Conservation (phyloP, 2,329 filamentous ascomycete species). For the Botryotinia calthae region DNA sequence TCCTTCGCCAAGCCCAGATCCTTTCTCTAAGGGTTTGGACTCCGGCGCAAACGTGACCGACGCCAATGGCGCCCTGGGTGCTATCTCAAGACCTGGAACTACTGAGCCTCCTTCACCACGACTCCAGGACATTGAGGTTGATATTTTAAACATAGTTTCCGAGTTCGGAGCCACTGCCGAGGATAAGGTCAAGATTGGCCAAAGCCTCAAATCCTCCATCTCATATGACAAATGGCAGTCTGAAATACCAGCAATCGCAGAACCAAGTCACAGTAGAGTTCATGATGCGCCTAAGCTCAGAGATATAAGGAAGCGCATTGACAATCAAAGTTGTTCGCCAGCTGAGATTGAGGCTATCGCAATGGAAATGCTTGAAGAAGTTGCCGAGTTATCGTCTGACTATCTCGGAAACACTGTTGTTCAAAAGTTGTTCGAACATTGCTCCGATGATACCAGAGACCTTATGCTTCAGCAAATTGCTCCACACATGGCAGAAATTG, state of each 20-base stretch:
- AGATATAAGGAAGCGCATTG: conserved; percentile 95
- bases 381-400: conserved; percentile 90
- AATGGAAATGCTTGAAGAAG: conserved; percentile 91
- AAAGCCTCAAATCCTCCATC: conserved; percentile 74
- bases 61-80: conserved; percentile 41
- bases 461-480: conserved; percentile 86
- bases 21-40: conserved; percentile 59
- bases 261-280: conserved; percentile 82
- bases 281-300: conserved; percentile 93
- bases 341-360: conserved; percentile 91
- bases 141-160: conserved; percentile 81
- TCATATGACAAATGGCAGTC: conserved; percentile 68
- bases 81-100: conserved; percentile 44
- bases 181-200: conserved; percentile 69
- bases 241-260: conserved; percentile 85
- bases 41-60: conserved; percentile 44
- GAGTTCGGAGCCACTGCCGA: conserved; percentile 85
- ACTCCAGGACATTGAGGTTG: conserved; percentile 72
- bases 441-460: conserved; percentile 85
- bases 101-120: conserved; percentile 66
- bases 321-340: conserved; percentile 84
- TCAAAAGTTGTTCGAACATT: conserved; percentile 96
- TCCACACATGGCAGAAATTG: conserved; percentile 92
- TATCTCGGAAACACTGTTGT: conserved; percentile 99
- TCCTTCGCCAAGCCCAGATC: conserved; percentile 88